Percentiles rank a stretch among this genome's conserved stretches.
phyloP scores from a whole-genome alignment of 1,139 yeast species.

The Casaregolazyma lundiana region DNA sequence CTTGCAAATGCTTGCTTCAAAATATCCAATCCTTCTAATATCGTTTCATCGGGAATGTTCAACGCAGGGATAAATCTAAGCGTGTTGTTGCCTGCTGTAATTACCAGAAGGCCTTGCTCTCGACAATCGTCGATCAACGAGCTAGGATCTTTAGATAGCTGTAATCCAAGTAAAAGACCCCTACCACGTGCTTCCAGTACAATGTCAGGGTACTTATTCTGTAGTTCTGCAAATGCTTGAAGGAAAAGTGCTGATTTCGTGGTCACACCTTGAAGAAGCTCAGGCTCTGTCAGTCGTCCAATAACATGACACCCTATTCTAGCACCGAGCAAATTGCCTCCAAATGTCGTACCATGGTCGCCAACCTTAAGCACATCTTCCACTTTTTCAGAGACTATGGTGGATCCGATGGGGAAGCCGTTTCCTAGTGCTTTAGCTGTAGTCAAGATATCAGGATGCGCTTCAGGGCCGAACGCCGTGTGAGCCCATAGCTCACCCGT shows the following conservation, averaged over 20 bases:
- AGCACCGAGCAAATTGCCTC: conserved; percentile 92
- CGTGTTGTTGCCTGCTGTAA: conserved; percentile 89
- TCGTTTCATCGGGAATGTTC: conserved; percentile 66
- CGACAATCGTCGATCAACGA: conserved; percentile 63
- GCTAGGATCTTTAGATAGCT: conserved; percentile 64
- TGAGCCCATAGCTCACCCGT: conserved; percentile 95
- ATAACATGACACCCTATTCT: conserved; percentile 76
- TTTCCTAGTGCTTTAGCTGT: conserved; percentile 96
- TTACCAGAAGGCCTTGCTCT: conserved; percentile 72
- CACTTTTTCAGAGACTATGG: conserved; percentile 75
- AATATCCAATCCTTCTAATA: conserved; percentile 65
- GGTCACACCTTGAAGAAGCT: conserved; percentile 56
- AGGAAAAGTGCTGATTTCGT: conserved; percentile 53
- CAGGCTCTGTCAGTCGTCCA: conserved; percentile 55
- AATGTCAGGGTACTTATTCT: conserved; percentile 52
- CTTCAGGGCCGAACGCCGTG: conserved; percentile 52
- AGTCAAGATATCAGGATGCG: conserved; percentile 91
- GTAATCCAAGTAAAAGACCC: conserved; percentile 82
- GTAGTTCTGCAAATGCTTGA: conserved; percentile 48
- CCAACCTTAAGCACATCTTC: conserved; percentile 74
- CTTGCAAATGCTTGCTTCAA: conserved; percentile 40
- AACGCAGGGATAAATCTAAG: conserved; percentile 89
- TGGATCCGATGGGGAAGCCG: conserved; percentile 97
- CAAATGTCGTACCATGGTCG: conserved; percentile 97
- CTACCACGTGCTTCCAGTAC: conserved; percentile 68